Evolutionary conservation across 1,284 basidiomycete genomes (phyloP).

Genomic region (Naganishia cerealis): DNA sequence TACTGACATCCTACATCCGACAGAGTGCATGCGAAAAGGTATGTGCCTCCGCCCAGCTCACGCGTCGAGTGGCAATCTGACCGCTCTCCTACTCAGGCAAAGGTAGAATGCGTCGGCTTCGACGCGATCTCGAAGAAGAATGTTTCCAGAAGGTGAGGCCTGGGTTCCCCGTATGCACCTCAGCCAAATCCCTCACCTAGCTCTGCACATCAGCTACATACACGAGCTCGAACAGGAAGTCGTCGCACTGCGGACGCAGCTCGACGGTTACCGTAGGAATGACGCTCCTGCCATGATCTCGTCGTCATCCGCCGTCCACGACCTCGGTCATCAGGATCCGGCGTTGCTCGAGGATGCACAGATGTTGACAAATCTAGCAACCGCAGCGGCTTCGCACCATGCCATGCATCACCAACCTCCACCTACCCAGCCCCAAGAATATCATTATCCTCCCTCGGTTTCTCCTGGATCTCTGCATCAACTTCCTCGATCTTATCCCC

Average conservation of each 20-base stretch:
- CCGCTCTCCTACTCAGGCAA: slow-evolving; percentile 39
- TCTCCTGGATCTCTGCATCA: slow-evolving; percentile 18
- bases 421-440: background rate
- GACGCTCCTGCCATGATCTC: background rate
- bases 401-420: slow-evolving; percentile 18
- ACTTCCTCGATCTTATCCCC: slow-evolving; percentile 4
- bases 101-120: slow-evolving; percentile 56
- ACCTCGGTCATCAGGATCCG: slow-evolving; percentile 18
- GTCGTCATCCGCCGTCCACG: background rate
- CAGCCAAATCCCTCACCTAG: background rate
- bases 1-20: background rate
- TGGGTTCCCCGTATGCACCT: background rate
- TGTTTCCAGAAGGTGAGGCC: slow-evolving; percentile 53
- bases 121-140: slow-evolving; percentile 56
- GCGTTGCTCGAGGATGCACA: slow-evolving; percentile 21
- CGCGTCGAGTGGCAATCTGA: background rate
- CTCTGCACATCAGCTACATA: slow-evolving; percentile 46
- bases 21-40: slow-evolving; percentile 42
- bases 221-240: slow-evolving; percentile 55
- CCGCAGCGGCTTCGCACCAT: slow-evolving; percentile 22
- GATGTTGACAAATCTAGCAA: slow-evolving; percentile 24
- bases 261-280: slow-evolving; percentile 30
- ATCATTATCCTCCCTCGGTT: slow-evolving; percentile 17
- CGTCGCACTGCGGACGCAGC: slow-evolving; percentile 48
- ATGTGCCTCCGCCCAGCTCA: background rate